A percentile compares a stretch with the other conserved stretches of the same genome.
Evolutionary conservation across 768 basidiomycete genomes (phyloP).

Genomic region (Lentinus tigrinus): DNA sequence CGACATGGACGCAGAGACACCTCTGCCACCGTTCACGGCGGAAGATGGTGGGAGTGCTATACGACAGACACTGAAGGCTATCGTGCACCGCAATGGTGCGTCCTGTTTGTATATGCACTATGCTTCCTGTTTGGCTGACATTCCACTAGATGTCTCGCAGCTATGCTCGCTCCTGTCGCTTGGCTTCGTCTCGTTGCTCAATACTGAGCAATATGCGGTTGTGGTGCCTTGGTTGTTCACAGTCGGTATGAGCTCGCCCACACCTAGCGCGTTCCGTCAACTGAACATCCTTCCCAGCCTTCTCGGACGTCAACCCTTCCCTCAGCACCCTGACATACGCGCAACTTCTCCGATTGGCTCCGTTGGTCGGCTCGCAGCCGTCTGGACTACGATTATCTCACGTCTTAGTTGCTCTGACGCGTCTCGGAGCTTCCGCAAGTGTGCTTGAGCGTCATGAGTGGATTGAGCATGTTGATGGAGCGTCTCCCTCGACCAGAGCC

Average conservation of each 20-base stretch:
- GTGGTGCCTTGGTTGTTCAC: slow-evolving; percentile 42
- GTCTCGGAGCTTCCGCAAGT: slow-evolving; percentile 43
- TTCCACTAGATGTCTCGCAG: slow-evolving; percentile 37
- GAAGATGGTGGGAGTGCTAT: slow-evolving; percentile 21
- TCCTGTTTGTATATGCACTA: neutral
- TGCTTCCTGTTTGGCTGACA: neutral
- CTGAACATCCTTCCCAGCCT: slow-evolving; percentile 26
- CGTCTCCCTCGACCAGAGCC: neutral
- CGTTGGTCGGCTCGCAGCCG: slow-evolving; percentile 26
- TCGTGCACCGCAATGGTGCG: slow-evolving; percentile 34
- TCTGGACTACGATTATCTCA: slow-evolving; percentile 35
- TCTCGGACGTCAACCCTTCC: slow-evolving; percentile 23
- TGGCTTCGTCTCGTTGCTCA: slow-evolving; percentile 38
- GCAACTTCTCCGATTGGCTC: slow-evolving; percentile 3
- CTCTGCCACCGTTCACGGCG: slow-evolving; percentile 9
- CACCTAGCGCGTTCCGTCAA: slow-evolving; percentile 14
- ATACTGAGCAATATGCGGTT: slow-evolving; percentile 27
- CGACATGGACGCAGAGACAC: slow-evolving; percentile 14
- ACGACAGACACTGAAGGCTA: slow-evolving; percentile 31
- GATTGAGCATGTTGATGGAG: neutral
- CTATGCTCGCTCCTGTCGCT: slow-evolving; percentile 41
- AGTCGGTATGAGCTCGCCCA: slow-evolving; percentile 39
- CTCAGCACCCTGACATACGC: slow-evolving; percentile 27
- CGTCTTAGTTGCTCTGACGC: slow-evolving; percentile 38
- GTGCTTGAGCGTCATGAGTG: slow-evolving; percentile 38